Evolutionary conservation across 495 filamentous ascomycete species (phyloP).

Genomic region (Xylaria longipes): DNA sequence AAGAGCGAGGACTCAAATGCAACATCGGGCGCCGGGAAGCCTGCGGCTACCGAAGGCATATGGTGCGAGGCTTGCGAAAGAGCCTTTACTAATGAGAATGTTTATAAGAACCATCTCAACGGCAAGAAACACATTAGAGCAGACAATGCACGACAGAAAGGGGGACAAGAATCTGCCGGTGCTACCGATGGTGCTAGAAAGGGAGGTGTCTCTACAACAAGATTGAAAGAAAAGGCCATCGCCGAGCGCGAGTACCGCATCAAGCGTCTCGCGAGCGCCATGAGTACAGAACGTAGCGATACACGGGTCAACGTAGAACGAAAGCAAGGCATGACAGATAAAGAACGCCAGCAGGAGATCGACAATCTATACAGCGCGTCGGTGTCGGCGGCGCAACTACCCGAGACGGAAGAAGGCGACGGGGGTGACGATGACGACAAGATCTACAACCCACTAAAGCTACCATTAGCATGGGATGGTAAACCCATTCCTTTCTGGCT

Average conservation of each 20-base stretch:
- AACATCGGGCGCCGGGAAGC: constrained; percentile 44
- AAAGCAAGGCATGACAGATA: constrained; percentile 93
- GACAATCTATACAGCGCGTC: constrained; percentile 75
- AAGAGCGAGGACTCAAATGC: constrained; percentile 58
- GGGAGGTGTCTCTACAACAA: constrained; percentile 49
- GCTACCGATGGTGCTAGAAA: constrained; percentile 40
- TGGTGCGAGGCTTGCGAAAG: constrained; percentile 93
- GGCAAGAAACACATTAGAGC: constrained; percentile 92
- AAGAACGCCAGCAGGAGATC: constrained; percentile 88
- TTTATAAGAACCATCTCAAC: constrained; percentile 85
- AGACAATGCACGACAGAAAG: constrained; percentile 62
- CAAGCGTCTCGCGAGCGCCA: constrained; percentile 73
- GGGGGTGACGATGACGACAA: constrained; percentile 77
- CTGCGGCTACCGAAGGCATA: constrained; percentile 70
- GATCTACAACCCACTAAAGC: constrained; percentile 95
- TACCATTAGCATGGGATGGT: constrained; percentile 95
- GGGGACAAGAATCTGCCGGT: constrained; percentile 34
- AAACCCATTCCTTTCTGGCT: constrained; percentile 99
- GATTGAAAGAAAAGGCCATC: constrained; percentile 87
- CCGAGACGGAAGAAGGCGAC: constrained; percentile 60
- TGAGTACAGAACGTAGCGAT: constrained; percentile 80
- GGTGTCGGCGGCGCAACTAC: constrained; percentile 53
- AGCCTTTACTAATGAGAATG: constrained; percentile 93
- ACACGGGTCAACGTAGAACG: constrained; percentile 93
- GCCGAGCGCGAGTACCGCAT: constrained; percentile 88